A percentile compares a stretch with the other conserved stretches of the same genome.
Evolutionary conservation across 2,329 filamentous ascomycete genomes (phyloP).

Genomic region (Fusarium heterosporum): DNA sequence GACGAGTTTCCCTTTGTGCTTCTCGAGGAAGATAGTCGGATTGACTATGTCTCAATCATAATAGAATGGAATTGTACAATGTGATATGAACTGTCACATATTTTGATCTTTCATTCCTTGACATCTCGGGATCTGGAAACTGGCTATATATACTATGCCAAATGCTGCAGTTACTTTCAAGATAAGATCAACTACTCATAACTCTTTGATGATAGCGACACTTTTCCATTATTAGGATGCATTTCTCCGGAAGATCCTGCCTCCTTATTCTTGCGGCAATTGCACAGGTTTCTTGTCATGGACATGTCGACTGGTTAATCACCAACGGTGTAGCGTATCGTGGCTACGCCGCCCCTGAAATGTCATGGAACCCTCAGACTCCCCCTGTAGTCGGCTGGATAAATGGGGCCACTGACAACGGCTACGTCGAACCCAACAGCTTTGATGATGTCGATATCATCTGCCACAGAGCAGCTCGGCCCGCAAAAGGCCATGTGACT

Average conservation of each 20-base stretch:
- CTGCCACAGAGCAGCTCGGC: constrained; percentile 57
- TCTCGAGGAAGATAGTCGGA: constrained; percentile 6
- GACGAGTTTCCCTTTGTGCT: neutral
- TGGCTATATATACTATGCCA: constrained; percentile 2
- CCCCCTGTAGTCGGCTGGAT: constrained; percentile 43
- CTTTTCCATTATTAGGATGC: constrained; percentile 11
- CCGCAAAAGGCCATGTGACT: constrained; percentile 53
- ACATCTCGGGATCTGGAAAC: constrained; percentile 2
- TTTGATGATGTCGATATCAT: constrained; percentile 58
- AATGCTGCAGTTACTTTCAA: neutral
- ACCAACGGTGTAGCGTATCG: constrained; percentile 39
- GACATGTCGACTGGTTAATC: constrained; percentile 45
- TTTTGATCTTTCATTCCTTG: constrained; percentile 19
- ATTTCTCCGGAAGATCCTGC: neutral
- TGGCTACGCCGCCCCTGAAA: constrained; percentile 41
- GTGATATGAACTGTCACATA: constrained; percentile 20
- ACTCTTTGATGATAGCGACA: neutral
- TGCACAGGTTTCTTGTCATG: constrained; percentile 26
- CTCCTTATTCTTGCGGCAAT: constrained; percentile 4
- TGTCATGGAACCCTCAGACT: constrained; percentile 40
- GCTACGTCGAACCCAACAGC: constrained; percentile 60
- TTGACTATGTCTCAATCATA: constrained; percentile 2
- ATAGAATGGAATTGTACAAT: neutral
- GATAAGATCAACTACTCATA: accelerated
- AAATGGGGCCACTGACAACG: constrained; percentile 55